These are phyloP conservation scores for Camelina hispida DNA, from an alignment of 345 rosid genomes.

Conservation along the genomic window DNA sequence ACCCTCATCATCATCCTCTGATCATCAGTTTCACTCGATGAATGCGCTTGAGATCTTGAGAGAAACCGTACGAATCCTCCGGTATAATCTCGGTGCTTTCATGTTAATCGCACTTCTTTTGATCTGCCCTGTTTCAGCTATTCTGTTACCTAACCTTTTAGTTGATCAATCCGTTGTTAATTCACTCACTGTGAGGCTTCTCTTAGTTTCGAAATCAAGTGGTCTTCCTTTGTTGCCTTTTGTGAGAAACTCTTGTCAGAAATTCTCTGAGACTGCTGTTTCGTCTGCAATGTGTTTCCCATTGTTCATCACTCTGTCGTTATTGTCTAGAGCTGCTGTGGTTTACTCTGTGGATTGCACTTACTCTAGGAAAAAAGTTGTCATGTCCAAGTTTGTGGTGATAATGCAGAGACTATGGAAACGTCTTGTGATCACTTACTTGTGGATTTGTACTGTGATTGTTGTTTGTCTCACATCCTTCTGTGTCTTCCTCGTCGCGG, in stretches of 20 bases:
- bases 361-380: slow-evolving; percentile 61
- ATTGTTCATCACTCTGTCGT: slow-evolving; percentile 62
- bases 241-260: slow-evolving; percentile 65
- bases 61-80: slow-evolving; percentile 84
- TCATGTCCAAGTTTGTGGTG: slow-evolving; percentile 53
- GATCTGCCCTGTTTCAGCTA: slow-evolving; percentile 83
- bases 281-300: slow-evolving; percentile 81
- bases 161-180: slow-evolving; percentile 71
- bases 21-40: slow-evolving; percentile 61
- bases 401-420: slow-evolving; percentile 67
- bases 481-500: slow-evolving; percentile 61
- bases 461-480: slow-evolving; percentile 69
- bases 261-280: slow-evolving; percentile 69
- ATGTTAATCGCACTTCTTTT: slow-evolving; percentile 61
- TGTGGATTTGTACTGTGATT: slow-evolving; percentile 68
- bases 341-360: slow-evolving; percentile 87
- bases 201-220: slow-evolving; percentile 70
- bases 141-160: slow-evolving; percentile 65
- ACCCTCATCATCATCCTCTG: slow-evolving; percentile 27
- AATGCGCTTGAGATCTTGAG: slow-evolving; percentile 86
- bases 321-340: slow-evolving; percentile 73
- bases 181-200: slow-evolving; percentile 60
- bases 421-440: slow-evolving; percentile 64
- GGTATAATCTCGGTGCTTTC: slow-evolving; percentile 69
- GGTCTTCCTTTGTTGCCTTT: slow-evolving; percentile 76